Base-by-base conservation (phyloP, 116 monocot genomes). In the Posidonia oceanica region DNA sequence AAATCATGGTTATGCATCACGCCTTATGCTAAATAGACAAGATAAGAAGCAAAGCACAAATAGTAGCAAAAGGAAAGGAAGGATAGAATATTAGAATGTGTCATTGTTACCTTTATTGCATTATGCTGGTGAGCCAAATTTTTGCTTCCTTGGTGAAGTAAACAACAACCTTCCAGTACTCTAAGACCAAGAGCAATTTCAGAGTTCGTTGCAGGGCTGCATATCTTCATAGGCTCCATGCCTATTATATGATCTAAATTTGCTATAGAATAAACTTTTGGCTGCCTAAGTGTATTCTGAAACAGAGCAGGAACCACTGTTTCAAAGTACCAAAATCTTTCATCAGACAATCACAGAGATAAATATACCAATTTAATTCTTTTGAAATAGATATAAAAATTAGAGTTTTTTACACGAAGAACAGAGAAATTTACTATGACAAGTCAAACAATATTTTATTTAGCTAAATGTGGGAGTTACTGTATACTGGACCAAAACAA, bases 241-340 rank as follows among this genome's bases (percentile, higher is more conserved):
- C 90, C 93, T 78, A 93, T 81, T 63, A 92, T 82, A 67, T 80
- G 79, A 76, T 86, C 84, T 64, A 88, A 77, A 52, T 77, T 81
- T 55, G 87, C 76, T 54, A 73, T 54, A 37, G 86, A 86, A 63
- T 88, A 80, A 54, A 88, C 84, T 75, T 84, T 86, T 16, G 70
- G 44, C 66, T 81, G 81, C 37, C 59, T 74, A 74, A 99, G 75
- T 37, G 86, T 86, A 74, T 84, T 76, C 71, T 81, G 78, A 80
- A 99, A 99, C 53, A 99, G 84, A 78, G 90, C 81, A 54, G 93
- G 99, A 84, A 99, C 79, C 69, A 99, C 99, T 99, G 90, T 71
- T 51, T 70, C 66, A 85, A 67, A 74, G 67, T 40, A 71, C 65
- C 77, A 79, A 5, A 59, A 51, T 51, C 20, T 52, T n/a, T 48